These are phyloP conservation scores for Arthrobotrys iridis DNA, from an alignment of 2,329 filamentous ascomycete species.

Conservation along the genomic window DNA sequence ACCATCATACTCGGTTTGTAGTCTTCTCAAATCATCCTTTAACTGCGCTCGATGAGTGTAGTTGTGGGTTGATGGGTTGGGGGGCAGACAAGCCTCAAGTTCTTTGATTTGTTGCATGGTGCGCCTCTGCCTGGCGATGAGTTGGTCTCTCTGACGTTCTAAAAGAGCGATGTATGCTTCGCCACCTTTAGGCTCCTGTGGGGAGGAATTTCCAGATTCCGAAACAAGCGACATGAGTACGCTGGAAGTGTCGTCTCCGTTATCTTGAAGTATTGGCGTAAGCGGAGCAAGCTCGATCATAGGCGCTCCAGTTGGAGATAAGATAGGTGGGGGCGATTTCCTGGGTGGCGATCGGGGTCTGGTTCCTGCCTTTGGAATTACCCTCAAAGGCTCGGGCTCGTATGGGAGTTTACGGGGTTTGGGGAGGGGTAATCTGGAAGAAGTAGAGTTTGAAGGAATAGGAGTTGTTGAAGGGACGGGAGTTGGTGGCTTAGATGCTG, in stretches of 20 bases:
- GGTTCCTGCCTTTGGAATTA: conserved; percentile 7
- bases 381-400: conserved; percentile 42
- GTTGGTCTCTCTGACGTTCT: conserved; percentile 56
- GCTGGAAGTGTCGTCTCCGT: conserved; percentile 49
- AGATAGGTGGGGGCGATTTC: conserved; percentile 39
- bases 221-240: conserved; percentile 53
- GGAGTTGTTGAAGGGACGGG: conserved; percentile 40
- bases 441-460: conserved; percentile 44
- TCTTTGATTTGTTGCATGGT: conserved; percentile 55
- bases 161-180: conserved; percentile 56
- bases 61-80: conserved; percentile 56
- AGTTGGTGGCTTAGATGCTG: conserved; percentile 23
- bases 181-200: conserved; percentile 53
- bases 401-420: conserved; percentile 38
- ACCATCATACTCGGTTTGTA: conserved; percentile 55
- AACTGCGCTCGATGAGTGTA: conserved; percentile 54
- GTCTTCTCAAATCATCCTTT: conserved; percentile 53
- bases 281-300: conserved; percentile 51
- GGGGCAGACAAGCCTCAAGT: conserved; percentile 56
- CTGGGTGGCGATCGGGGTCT: conserved; percentile 12
- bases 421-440: conserved; percentile 43
- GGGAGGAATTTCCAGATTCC: conserved; percentile 43
- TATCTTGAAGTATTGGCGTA: conserved; percentile 47
- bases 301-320: conserved; percentile 46
- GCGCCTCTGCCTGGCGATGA: conserved; percentile 42